phyloP scores from a whole-genome alignment of 257 asterid species.

The Gynochthodes officinalis region DNA sequence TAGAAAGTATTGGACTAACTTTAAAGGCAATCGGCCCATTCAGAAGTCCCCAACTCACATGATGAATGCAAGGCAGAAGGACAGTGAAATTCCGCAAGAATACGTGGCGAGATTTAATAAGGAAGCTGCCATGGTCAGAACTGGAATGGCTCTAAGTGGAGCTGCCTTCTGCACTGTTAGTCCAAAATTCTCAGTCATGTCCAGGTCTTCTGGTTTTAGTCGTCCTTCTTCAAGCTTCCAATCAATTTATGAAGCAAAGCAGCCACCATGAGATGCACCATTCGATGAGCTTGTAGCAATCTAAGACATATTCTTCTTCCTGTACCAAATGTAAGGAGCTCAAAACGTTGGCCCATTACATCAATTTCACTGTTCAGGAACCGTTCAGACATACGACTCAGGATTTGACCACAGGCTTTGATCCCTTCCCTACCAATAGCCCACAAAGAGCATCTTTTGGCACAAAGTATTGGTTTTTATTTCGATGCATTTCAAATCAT shows the following conservation, averaged over 20 bases:
- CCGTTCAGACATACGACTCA: constrained; percentile 32
- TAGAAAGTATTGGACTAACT: too few relatives aligned
- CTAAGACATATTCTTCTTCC: constrained; percentile 43
- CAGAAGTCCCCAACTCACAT: too few relatives aligned
- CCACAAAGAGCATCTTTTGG: constrained; percentile 33
- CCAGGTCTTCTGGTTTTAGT: constrained; percentile 13
- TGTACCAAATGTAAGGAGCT: constrained; percentile 38
- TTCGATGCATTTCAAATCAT: too few relatives aligned
- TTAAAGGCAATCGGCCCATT: too few relatives aligned
- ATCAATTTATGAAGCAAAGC: constrained; percentile 25
- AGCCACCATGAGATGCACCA: constrained; percentile 38
- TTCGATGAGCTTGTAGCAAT: constrained; percentile 32
- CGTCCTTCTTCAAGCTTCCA: constrained; percentile 28
- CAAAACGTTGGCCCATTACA: constrained; percentile 26
- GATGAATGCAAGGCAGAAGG: too few relatives aligned
- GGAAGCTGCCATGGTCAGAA: neutral
- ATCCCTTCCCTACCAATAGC: constrained; percentile 42
- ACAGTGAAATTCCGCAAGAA: too few relatives aligned
- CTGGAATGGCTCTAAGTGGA: constrained; percentile 23
- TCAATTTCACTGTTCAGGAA: constrained; percentile 24
- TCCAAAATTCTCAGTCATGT: constrained; percentile 33
- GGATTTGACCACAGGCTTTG: constrained; percentile 23
- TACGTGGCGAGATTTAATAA: too few relatives aligned
- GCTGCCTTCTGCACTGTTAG: constrained; percentile 30
- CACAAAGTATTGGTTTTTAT: constrained; percentile 24